Evolutionary conservation across 768 basidiomycete genomes (phyloP).

Genomic region (Amylocystis lapponica): DNA sequence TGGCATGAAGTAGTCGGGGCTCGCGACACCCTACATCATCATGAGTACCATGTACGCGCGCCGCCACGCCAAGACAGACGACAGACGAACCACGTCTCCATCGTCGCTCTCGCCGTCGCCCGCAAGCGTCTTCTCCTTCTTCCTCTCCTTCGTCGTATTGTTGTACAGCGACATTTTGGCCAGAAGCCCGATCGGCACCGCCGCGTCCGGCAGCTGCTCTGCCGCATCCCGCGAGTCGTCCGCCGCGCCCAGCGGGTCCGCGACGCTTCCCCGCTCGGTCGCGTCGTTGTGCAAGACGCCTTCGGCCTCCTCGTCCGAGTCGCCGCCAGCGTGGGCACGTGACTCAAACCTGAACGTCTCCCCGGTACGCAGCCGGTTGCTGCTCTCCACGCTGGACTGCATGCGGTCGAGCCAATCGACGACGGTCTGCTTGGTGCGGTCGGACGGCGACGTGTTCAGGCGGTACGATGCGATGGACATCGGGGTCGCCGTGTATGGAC

Average conservation of each 20-base stretch:
- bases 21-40: slow-evolving; percentile 63
- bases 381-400: slow-evolving; percentile 51
- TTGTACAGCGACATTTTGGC: slow-evolving; percentile 66
- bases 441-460: slow-evolving; percentile 71
- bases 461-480: slow-evolving; percentile 75
- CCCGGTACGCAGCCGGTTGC: slow-evolving; percentile 38
- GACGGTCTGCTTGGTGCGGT: slow-evolving; percentile 60
- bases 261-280: slow-evolving; percentile 20
- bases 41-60: neutral
- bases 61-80: slow-evolving; percentile 1
- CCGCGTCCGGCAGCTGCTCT: slow-evolving; percentile 55
- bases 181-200: slow-evolving; percentile 71
- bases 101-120: slow-evolving; percentile 28
- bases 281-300: slow-evolving; percentile 6
- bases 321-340: slow-evolving; percentile 22
- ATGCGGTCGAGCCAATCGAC: slow-evolving; percentile 73
- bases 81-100: slow-evolving; percentile 49
- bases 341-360: slow-evolving; percentile 40
- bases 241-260: slow-evolving; percentile 4
- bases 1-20: slow-evolving; percentile 74
- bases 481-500: slow-evolving; percentile 75
- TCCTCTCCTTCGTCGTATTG: slow-evolving; percentile 39
- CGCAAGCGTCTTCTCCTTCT: slow-evolving; percentile 22
- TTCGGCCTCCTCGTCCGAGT: slow-evolving; percentile 19
- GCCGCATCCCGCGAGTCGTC: slow-evolving; percentile 30